phyloP scores from a whole-genome alignment of 2,329 filamentous ascomycete species.

The Pseudogymnoascus sp. region DNA sequence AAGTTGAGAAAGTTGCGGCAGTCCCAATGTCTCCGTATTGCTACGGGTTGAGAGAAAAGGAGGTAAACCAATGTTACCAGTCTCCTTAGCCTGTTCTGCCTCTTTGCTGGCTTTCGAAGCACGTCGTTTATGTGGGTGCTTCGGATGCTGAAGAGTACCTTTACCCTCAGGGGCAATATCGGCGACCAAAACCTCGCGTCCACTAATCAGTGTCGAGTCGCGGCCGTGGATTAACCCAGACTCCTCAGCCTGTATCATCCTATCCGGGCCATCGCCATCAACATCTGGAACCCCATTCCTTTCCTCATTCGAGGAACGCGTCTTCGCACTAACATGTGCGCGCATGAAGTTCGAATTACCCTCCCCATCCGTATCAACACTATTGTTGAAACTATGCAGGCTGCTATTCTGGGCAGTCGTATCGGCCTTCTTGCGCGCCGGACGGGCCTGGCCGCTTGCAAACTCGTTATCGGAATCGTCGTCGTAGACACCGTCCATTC shows the following conservation, averaged over 20 bases:
- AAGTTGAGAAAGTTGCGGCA: conserved; percentile 63
- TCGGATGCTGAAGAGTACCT: conserved; percentile 49
- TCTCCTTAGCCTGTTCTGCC: neutral
- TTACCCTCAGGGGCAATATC: conserved; percentile 58
- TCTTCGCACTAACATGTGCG: conserved; percentile 36
- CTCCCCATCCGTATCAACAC: conserved; percentile 44
- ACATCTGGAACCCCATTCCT: conserved; percentile 65
- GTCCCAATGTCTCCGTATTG: conserved; percentile 55
- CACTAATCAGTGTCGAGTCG: conserved; percentile 62
- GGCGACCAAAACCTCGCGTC: conserved; percentile 66
- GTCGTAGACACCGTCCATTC: conserved; percentile 58
- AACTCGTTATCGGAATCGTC: conserved; percentile 34
- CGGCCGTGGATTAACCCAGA: conserved; percentile 56
- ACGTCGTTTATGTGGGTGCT: conserved; percentile 34
- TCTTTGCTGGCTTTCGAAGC: conserved; percentile 15
- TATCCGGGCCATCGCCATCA: conserved; percentile 69
- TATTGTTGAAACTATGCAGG: conserved; percentile 67
- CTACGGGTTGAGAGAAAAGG: conserved; percentile 2
- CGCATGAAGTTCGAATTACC: conserved; percentile 31
- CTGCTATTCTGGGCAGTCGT: conserved; percentile 43
- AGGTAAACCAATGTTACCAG: neutral
- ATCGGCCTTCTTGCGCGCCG: conserved; percentile 41
- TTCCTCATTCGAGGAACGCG: conserved; percentile 52
- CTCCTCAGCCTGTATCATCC: conserved; percentile 60
- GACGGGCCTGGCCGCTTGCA: neutral